Percentiles rank a stretch among this genome's conserved stretches.
These are phyloP conservation scores for Salix exigua DNA, from an alignment of 345 rosid genomes.

Conservation along the genomic window DNA sequence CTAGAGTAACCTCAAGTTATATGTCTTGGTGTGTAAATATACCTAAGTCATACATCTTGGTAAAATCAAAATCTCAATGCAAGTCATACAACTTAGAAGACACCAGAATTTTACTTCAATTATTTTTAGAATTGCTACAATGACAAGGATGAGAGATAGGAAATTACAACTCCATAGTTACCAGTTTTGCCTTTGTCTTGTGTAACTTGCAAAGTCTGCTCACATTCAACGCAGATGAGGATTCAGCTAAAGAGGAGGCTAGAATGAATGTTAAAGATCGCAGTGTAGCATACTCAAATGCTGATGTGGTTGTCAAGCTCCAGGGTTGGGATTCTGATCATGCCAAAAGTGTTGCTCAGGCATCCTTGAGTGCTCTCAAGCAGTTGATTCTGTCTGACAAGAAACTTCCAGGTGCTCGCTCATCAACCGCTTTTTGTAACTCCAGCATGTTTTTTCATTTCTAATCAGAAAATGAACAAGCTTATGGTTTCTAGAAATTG, in stretches of 20 bases:
- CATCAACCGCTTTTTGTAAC: neutral
- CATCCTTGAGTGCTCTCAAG: conserved; percentile 84
- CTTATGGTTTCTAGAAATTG: neutral
- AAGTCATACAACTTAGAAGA: no score
- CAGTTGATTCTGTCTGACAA: conserved; percentile 67
- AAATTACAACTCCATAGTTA: no score
- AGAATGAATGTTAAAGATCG: conserved; percentile 47
- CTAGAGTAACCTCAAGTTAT: no score
- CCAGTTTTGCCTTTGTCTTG: no score
- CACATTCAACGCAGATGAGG: conserved; percentile 47
- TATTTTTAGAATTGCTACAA: no score
- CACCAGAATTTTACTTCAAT: no score
- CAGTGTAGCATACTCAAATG: conserved; percentile 61
- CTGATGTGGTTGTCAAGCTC: conserved; percentile 85
- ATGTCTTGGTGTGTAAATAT: no score
- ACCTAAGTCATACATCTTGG: no score
- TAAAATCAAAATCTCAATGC: no score
- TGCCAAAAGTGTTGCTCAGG: conserved; percentile 76
- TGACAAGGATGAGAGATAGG: no score
- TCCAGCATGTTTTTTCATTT: neutral
- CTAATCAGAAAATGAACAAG: neutral
- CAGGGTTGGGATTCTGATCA: conserved; percentile 76
- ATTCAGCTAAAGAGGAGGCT: conserved; percentile 75
- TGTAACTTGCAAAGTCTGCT: neutral
- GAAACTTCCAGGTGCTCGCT: conserved; percentile 64